Evolutionary conservation across 176 grass and related monocot genomes (phyloP).

Genomic region (Aegilops tauschii): DNA sequence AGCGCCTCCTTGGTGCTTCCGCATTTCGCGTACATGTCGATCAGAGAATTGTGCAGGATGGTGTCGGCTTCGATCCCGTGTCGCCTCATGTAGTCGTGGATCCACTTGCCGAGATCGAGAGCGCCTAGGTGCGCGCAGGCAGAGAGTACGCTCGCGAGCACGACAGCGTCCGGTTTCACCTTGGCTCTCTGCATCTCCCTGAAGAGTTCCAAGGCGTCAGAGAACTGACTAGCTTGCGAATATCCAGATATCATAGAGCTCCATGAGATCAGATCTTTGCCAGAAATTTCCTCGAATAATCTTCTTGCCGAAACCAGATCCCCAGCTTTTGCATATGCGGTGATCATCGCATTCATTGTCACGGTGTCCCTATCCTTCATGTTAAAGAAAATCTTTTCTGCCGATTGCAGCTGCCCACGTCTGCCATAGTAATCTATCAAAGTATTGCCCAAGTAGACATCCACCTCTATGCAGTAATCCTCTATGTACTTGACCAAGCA

Average conservation of each 20-base stretch:
- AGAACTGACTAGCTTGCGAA: slow-evolving; percentile 44
- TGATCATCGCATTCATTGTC: slow-evolving; percentile 51
- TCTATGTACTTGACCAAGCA: slow-evolving; percentile 45
- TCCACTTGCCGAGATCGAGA: slow-evolving; percentile 49
- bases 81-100: slow-evolving; percentile 44
- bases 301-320: slow-evolving; percentile 46
- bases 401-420: slow-evolving; percentile 29
- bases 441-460: slow-evolving; percentile 63
- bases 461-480: slow-evolving; percentile 39
- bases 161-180: slow-evolving; percentile 45
- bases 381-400: slow-evolving; percentile 33
- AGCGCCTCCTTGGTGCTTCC: slow-evolving; percentile 37
- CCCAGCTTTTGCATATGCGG: slow-evolving; percentile 38
- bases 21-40: slow-evolving; percentile 48
- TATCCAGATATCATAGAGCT: slow-evolving; percentile 58
- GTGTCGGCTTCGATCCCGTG: slow-evolving; percentile 39
- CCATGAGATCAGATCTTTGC: slow-evolving; percentile 60
- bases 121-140: slow-evolving; percentile 40
- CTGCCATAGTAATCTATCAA: slow-evolving; percentile 47
- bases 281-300: slow-evolving; percentile 43
- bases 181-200: slow-evolving; percentile 49
- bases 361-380: slow-evolving; percentile 46
- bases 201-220: slow-evolving; percentile 43
- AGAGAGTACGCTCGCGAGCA: slow-evolving; percentile 42
- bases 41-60: slow-evolving; percentile 44